Evolutionary conservation across 371 early-diverging fungal species (phyloP), one percentile per base, ranked within the genome.

Genomic region (Amoeboradix gromovi): DNA sequence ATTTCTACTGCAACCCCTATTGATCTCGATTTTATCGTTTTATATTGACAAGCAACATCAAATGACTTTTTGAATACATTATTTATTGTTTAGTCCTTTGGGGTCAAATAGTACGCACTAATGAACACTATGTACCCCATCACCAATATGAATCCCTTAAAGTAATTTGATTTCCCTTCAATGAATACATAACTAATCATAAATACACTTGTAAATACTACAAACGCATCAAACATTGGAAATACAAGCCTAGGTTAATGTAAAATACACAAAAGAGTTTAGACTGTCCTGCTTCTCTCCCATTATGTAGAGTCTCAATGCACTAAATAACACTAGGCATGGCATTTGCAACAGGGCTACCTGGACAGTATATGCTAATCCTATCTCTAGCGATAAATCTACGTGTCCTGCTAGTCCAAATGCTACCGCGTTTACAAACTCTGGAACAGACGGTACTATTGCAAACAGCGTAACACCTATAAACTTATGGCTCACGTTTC

Each of bases 261-360:
- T 48, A 48, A 16, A 48, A 48, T 16, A 48, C 16, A 27, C 67
- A 67, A 27, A 5, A 12, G 67, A 27, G 29, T 67, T 29, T 27
- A 29, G 67, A 28, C 22, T 67, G 2, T 27, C 28, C 5, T 67
- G 27, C 1, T 66, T 0, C 29, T 81, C 86, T 29, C 92, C 91
- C 83, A 92, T 82, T 27, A 84, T 84, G 70, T 5, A 70, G 68
- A n/a, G 29, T 22, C 27, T 5, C 22, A 31, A 22, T 69, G 65
- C 71, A 30, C 30, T 30, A 69, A 68, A 69, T 68, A 30, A 67
- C 1, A 71, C 65, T 27, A 72, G 22, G 0, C 30, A 22, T 0
- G 94, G 94, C 69, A 94, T 91, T 77, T 94, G 93, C 68, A 94
- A 76, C 71, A 95, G 76, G n/a, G 91, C 87, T 0, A 92, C 93